Evolutionary conservation across 371 early-diverging fungal species (phyloP), one percentile per base, ranked within the genome.

Genomic region (Mucor indicus): DNA sequence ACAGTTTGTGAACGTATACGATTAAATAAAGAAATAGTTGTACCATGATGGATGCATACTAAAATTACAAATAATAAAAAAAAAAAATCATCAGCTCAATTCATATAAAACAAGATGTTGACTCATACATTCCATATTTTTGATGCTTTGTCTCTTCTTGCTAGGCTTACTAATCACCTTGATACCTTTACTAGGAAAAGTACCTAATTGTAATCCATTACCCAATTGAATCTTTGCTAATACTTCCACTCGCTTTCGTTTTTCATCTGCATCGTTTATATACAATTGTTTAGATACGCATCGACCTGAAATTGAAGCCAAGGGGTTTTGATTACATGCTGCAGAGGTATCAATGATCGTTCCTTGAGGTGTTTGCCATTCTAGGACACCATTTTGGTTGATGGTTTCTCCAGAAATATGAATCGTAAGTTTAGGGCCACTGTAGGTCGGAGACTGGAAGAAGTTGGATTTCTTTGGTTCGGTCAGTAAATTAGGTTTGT

Each of bases 1-100:
- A 90, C 90, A 1, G 91, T 91, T 65, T 91, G 91, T 9, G 90
- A 89, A n/a, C 91, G 83, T 46, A 91, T 79, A 19, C 91, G 81
- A 67, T 91, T 91, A 62, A 91, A 91, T 16, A 91, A 70, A 21
- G 91, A 88, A 20, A 91, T 79, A 4, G 83, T 85, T 11, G 87
- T 81, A 11, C 91, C 91, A 48, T 89, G 87, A 61, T 90, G 86
- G 42, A 93, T 87, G 56, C 88, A 87, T 44, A 90, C 74, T 73
- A 53, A 20, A n/a, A n/a, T n/a, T n/a, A 15, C 10, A 33, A 33
- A 15, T 9, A 7, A 33, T 4, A 33, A 4, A 33, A 5, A 9
- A 5, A 15, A 4, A 13, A 5, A 33, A 4, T 11, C 35, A 33
- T n/a, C 6, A 5, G 4, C 35, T 9, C 35, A 33, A 5, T 9